phyloP scores from a whole-genome alignment of 495 filamentous ascomycete species.

The Friedmanniomyces simplex region DNA sequence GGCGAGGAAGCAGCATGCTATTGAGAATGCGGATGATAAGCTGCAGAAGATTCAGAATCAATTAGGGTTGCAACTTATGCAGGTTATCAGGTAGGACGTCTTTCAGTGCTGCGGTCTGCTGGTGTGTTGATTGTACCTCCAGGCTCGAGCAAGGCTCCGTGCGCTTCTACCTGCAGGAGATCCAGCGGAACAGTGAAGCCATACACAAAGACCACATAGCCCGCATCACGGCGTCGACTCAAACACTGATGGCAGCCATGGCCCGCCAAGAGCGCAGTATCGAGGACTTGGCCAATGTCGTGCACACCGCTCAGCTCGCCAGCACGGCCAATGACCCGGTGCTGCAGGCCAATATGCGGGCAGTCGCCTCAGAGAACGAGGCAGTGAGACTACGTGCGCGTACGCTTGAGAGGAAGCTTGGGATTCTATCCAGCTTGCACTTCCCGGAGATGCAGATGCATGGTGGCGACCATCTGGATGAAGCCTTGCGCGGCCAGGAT shows the following conservation, averaged over 20 bases:
- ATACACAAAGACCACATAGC: neutral
- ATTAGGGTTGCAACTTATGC: neutral
- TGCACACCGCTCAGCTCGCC: neutral
- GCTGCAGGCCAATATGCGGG: neutral
- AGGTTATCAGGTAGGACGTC: no score
- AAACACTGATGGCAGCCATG: neutral
- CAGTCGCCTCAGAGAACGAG: neutral
- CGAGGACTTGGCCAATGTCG: neutral
- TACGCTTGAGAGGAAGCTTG: neutral
- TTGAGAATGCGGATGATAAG: neutral
- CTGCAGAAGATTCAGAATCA: neutral
- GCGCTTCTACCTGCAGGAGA: no score
- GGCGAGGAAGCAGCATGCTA: neutral
- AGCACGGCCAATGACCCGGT: neutral
- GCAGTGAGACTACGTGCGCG: neutral
- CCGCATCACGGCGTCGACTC: neutral
- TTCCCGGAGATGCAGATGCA: conserved; percentile 23
- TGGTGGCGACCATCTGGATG: conserved; percentile 74
- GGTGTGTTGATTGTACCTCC: no score
- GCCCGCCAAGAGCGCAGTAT: no score
- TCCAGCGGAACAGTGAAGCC: no score
- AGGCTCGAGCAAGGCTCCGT: no score
- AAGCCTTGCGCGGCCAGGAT: conserved; percentile 84
- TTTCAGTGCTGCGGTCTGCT: no score
- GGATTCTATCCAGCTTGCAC: neutral